Percentiles rank a stretch among this genome's conserved stretches.
Conservation (phyloP, 192 early-diverging fungal genomes). For the Coemansia sp. region DNA sequence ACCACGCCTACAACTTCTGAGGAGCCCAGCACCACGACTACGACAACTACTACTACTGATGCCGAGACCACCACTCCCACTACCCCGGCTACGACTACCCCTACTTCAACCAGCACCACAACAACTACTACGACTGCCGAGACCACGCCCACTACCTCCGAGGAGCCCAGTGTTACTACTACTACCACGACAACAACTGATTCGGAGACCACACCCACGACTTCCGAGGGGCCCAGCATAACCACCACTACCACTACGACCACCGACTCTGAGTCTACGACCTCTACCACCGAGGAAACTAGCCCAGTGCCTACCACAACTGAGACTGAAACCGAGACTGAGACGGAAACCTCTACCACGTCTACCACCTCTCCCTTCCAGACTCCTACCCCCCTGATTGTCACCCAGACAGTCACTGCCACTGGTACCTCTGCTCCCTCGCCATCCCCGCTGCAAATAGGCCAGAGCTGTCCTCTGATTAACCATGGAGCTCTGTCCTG, state of each 20-base stretch:
- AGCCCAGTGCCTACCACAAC: neutral
- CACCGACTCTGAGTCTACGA: neutral
- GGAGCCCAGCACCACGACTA: no score
- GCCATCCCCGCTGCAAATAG: neutral
- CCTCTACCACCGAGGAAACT: neutral
- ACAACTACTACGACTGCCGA: no score
- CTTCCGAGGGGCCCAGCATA: neutral
- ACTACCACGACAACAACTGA: neutral
- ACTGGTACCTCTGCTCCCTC: neutral
- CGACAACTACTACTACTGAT: no score
- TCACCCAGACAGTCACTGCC: neutral
- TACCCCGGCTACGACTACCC: no score
- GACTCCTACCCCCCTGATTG: neutral
- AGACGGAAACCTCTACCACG: neutral
- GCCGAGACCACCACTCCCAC: no score
- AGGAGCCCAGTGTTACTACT: neutral
- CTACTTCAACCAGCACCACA: no score
- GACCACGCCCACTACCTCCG: no score
- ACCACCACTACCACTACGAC: neutral
- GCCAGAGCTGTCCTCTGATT: constrained; percentile 4
- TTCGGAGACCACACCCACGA: no score
- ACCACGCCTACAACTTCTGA: no score
- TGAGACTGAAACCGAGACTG: neutral
- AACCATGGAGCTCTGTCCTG: constrained; percentile 8
- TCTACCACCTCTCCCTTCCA: neutral